Percentiles rank a stretch among this genome's conserved stretches.
Conservation (phyloP, 139 green algal genomes). For the Pleodorina starrii region DNA sequence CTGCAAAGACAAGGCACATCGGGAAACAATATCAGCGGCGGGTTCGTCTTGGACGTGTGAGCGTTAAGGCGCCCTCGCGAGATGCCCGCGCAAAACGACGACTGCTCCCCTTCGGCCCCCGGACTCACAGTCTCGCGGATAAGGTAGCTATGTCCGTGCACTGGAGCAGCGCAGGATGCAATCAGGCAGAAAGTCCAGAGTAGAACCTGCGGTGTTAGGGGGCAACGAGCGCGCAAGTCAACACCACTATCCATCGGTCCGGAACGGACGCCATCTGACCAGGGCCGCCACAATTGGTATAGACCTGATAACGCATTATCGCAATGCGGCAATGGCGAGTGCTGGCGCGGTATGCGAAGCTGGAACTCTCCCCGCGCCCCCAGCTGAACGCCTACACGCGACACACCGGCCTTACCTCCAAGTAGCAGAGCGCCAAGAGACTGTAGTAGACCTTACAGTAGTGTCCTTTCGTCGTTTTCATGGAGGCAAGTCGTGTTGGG, state of each 20-base stretch:
- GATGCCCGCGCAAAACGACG: background rate
- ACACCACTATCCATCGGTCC: too few species aligned
- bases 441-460: conserved; percentile 67
- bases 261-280: too few species aligned
- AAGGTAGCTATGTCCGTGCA: conserved; percentile 60
- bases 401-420: conserved; percentile 56
- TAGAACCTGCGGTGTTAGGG: conserved; percentile 16
- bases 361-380: conserved; percentile 36
- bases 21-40: too few species aligned
- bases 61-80: background rate
- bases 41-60: too few species aligned
- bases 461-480: conserved; percentile 8
- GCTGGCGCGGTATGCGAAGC: too few species aligned
- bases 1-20: too few species aligned
- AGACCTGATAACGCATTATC: too few species aligned
- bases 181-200: conserved; percentile 79
- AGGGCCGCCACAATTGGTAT: too few species aligned
- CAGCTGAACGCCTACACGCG: background rate
- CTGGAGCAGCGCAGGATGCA: conserved; percentile 49
- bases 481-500: background rate
- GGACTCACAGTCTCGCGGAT: conserved; percentile 70
- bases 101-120: too few species aligned
- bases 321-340: too few species aligned
- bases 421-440: conserved; percentile 63
- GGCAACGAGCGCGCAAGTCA: background rate